Base-by-base conservation (phyloP, 495 filamentous ascomycete genomes). In the Penicillium turbatum region DNA sequence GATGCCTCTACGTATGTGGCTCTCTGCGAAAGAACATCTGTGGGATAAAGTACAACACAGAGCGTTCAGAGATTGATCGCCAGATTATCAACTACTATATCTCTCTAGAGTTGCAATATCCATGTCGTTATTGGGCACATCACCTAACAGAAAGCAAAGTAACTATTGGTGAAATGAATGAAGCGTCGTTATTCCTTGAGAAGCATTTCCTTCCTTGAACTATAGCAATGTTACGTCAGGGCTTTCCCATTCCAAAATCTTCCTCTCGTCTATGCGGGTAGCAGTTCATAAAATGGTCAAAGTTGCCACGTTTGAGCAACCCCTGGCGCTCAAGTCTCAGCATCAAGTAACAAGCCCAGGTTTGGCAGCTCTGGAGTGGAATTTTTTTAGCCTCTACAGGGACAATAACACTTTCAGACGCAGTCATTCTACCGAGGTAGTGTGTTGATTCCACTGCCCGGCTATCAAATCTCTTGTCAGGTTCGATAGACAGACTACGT, bases 81-180 rank as follows among this genome's bases (percentile, higher is more conserved):
- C 24, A 46, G 12, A 45, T 6, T 16, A 64, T 73, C 40, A 15
- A 39, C 10, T 11, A 64, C 0, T 51, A 48, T 54, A 41, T 79
- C 17, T 55, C 64, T 42, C 6, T 61, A 35, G 62, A 68, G 35
- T 34, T 72, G 24, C 56, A 64, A 53, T 75, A 80, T 46, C 56
- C 70, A 24, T 80, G 74, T 62, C 64, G 60, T 16, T 76, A 76
- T 54, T 82, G 72, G 44, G 29, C 30, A 13, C 17, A 34, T 35
- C 44, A 47, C 17, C 29, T 47, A 16, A 13, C 9, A 21, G 10
- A n/a, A 24, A 17, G 44, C 30, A 47, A 11, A 9, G 15, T 6
- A 35, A 11, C 16, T 21, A n/a, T 35, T 8, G 8, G 27, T 30
- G 27, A 30, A 30, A 30, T 34, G 30, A 8, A 36, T 0, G 12